These are phyloP conservation scores for Fusarium verticillioides DNA, from an alignment of 2,329 filamentous ascomycete genomes.

Conservation along the genomic window DNA sequence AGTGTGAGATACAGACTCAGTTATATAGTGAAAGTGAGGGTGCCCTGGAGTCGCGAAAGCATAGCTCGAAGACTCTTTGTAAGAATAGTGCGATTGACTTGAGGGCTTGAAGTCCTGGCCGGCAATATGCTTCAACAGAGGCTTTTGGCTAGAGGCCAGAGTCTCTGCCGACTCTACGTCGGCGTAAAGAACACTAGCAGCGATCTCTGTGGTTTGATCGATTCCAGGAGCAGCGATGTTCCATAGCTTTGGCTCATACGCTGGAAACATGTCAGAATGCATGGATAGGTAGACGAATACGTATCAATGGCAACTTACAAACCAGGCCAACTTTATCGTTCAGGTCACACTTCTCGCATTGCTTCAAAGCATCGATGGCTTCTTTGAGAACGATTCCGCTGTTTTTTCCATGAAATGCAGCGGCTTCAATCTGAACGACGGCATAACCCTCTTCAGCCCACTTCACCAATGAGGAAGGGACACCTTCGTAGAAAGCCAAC, in stretches of 20 bases:
- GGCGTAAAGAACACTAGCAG: not conserved
- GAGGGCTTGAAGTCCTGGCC: not conserved
- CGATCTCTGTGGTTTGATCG: not conserved
- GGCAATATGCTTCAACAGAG: not conserved
- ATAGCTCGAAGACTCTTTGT: conserved; percentile 41
- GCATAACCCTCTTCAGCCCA: conserved; percentile 79
- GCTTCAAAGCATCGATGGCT: conserved; percentile 36
- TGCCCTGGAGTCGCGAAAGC: conserved; percentile 62
- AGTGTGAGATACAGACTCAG: conserved; percentile 73
- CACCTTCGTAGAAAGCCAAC: conserved; percentile 43
- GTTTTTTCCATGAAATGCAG: conserved; percentile 1
- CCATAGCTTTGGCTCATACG: not conserved
- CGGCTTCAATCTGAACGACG: conserved; percentile 54
- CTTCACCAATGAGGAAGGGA: conserved; percentile 69
- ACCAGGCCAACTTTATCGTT: conserved; percentile 1
- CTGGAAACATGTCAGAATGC: not conserved
- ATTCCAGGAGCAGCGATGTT: not conserved
- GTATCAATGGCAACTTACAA: not conserved
- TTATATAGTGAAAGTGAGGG: conserved; percentile 59
- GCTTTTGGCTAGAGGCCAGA: not conserved
- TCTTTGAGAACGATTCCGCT: conserved; percentile 28
- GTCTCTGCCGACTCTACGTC: not conserved
- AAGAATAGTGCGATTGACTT: not conserved
- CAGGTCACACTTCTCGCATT: conserved; percentile 50
- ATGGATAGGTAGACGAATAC: rapidly evolving